These are phyloP conservation scores for Spironucleus salmonicida DNA, from an alignment of 208 protist species.

Conservation along the genomic window DNA sequence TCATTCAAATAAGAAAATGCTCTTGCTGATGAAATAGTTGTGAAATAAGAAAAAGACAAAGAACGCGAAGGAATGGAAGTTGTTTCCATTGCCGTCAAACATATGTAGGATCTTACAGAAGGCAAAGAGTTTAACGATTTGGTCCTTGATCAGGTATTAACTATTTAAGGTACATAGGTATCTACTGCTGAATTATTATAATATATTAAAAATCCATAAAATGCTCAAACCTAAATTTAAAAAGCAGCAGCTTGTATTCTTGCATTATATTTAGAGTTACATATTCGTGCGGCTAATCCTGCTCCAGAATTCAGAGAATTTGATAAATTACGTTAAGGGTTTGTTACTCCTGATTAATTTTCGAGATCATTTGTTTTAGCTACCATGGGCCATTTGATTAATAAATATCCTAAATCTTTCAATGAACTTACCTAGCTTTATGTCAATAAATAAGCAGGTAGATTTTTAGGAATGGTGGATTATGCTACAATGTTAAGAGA, in stretches of 20 bases:
- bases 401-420: not conserved
- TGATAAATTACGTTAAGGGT: not conserved
- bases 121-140: not conserved
- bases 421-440: slow-evolving; percentile 8
- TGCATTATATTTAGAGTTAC: slow-evolving; percentile 8
- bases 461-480: slow-evolving; percentile 1
- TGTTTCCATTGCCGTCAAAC: slow-evolving; percentile 12
- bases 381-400: not conserved
- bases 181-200: not conserved
- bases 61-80: not conserved
- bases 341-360: not conserved
- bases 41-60: not conserved
- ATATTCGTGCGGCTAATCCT: not conserved
- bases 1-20: not conserved
- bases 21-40: not conserved
- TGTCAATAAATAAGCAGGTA: not conserved
- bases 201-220: not conserved
- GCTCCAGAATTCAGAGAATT: not conserved
- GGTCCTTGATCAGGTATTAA: not conserved
- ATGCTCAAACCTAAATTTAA: not conserved
- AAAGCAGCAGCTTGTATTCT: not conserved
- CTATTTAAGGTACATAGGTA: not conserved
- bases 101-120: not conserved
- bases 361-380: not conserved
- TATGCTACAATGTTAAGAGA: slow-evolving; percentile 9